A percentile compares a stretch with the other conserved stretches of the same genome.
Evolutionary conservation across 495 filamentous ascomycete genomes (phyloP).

Genomic region (Penicillium samsonianum): DNA sequence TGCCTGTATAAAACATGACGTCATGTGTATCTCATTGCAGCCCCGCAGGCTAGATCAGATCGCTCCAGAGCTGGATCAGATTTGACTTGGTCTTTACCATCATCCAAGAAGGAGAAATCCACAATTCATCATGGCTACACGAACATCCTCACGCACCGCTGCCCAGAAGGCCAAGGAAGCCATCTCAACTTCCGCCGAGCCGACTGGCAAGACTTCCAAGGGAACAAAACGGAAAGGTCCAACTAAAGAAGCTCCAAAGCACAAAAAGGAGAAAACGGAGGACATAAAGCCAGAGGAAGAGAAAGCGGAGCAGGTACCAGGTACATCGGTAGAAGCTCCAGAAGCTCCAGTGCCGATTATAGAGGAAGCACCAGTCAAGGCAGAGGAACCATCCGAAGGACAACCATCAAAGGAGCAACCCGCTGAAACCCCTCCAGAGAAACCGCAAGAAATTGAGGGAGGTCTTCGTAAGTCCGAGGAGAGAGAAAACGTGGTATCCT

Average conservation of each 20-base stretch:
- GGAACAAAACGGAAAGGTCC: constrained; percentile 41
- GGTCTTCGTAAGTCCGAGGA: constrained; percentile 41
- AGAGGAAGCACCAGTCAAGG: background rate
- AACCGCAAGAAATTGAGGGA: constrained; percentile 20
- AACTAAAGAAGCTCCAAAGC: constrained; percentile 25
- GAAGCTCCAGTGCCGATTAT: constrained; percentile 23
- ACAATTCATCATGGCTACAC: constrained; percentile 31
- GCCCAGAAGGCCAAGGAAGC: constrained; percentile 50
- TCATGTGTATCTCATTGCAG: constrained; percentile 27
- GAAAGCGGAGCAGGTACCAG: constrained; percentile 34
- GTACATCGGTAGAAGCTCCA: background rate
- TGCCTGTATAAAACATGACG: constrained; percentile 18
- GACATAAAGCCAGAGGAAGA: constrained; percentile 23
- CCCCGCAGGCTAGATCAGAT: background rate
- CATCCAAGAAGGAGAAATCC: background rate
- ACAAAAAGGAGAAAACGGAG: constrained; percentile 39
- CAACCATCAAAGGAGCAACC: background rate
- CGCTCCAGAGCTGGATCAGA: background rate
- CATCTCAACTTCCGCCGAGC: constrained; percentile 33
- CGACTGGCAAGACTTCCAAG: constrained; percentile 22
- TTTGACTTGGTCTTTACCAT: background rate
- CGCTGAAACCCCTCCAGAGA: background rate
- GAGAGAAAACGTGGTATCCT: constrained; percentile 59
- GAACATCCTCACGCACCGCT: constrained; percentile 46
- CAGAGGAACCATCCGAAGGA: background rate